Evolutionary conservation across 1,284 basidiomycete genomes (phyloP).

Genomic region (Cutaneotrichosporon daszewskae): DNA sequence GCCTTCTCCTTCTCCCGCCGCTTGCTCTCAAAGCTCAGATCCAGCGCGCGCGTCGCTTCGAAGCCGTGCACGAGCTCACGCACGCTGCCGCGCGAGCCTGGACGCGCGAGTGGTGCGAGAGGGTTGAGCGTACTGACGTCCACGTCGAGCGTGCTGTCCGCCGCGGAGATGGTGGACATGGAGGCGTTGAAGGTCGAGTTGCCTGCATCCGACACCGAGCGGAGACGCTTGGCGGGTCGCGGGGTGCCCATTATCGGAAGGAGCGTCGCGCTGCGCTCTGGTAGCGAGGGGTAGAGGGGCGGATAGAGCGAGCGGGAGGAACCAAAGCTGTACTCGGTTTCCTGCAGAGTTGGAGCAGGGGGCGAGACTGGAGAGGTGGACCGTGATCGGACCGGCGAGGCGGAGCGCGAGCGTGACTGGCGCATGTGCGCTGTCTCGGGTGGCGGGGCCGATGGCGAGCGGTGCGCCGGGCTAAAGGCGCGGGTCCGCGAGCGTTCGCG

Average conservation of each 20-base stretch:
- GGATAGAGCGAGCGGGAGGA: constrained; percentile 3
- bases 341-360: neutral
- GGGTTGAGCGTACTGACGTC: neutral
- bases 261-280: constrained; percentile 3
- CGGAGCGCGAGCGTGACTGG: constrained; percentile 1
- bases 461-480: neutral
- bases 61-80: constrained; percentile 3
- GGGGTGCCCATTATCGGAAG: constrained; percentile 3
- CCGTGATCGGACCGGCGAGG: neutral
- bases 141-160: too few relatives aligned
- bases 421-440: neutral
- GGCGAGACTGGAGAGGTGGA: neutral
- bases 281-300: constrained; percentile 7
- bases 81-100: too few relatives aligned
- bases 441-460: neutral
- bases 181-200: neutral
- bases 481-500: neutral
- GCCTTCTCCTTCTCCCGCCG: constrained; percentile 10
- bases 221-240: constrained; percentile 1
- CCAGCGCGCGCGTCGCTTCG: constrained; percentile 5
- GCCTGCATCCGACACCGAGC: neutral
- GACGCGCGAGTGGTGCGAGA: neutral
- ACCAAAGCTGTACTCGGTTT: constrained; percentile 7
- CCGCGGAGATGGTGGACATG: neutral
- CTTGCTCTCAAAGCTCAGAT: constrained; percentile 7